Conservation (phyloP, 2,329 filamentous ascomycete genomes). For the Calcarisporium arbuscula region DNA sequence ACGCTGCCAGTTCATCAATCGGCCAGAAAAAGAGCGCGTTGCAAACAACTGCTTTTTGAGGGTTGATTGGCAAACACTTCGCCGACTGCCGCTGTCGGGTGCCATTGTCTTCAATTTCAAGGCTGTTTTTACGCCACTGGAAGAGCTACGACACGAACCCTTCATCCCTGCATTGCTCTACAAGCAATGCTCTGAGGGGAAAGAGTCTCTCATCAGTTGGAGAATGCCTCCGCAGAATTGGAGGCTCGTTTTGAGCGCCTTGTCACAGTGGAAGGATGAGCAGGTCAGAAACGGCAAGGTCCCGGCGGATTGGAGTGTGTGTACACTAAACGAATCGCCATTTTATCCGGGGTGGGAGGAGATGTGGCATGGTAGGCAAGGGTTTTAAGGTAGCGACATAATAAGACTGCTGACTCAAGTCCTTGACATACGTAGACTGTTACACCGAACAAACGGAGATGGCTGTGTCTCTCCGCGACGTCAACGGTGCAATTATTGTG, state of each 20-base stretch:
- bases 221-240: constrained; percentile 79
- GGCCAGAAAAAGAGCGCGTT: constrained; percentile 38
- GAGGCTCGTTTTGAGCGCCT: constrained; percentile 59
- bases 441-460: no score
- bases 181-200: constrained; percentile 60
- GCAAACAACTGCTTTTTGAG: constrained; percentile 48
- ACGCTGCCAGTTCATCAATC: no score
- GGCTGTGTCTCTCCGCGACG: no score
- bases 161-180: constrained; percentile 63
- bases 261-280: constrained; percentile 58
- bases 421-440: no score
- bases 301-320: constrained; percentile 55
- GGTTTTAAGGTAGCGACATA: background rate
- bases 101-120: constrained; percentile 85
- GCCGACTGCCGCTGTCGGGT: constrained; percentile 69
- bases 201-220: constrained; percentile 66
- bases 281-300: constrained; percentile 59
- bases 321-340: constrained; percentile 67
- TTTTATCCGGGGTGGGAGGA: constrained; percentile 66
- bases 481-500: no score
- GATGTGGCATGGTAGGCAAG: background rate
- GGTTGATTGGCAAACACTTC: constrained; percentile 84
- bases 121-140: constrained; percentile 70
- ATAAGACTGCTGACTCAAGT: no score
- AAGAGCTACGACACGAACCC: constrained; percentile 64